A percentile compares a stretch with the other conserved stretches of the same genome.
Conservation (phyloP, 129 eudicot species). For the Heracleum sosnowskyi region DNA sequence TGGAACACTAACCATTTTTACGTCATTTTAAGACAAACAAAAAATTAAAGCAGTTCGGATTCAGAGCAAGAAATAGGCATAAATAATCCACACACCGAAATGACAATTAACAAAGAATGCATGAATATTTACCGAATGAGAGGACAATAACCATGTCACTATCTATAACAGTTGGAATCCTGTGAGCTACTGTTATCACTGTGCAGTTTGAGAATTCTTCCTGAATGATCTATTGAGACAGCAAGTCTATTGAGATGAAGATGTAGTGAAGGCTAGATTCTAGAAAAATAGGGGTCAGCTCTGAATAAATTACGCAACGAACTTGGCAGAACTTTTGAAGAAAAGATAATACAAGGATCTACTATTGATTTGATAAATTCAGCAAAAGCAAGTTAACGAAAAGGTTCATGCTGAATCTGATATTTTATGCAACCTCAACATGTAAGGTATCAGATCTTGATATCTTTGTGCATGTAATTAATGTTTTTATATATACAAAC, state of each 20-base stretch:
- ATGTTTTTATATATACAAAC: not conserved
- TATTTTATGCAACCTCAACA: not conserved
- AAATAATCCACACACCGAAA: not conserved
- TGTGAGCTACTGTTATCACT: not conserved
- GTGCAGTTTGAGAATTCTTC: not conserved
- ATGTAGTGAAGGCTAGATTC: no score
- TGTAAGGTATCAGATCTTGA: not conserved
- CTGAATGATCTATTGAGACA: not conserved
- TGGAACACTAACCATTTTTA: no score
- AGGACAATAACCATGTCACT: conserved; percentile 1
- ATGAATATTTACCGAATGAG: not conserved
- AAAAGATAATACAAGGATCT: no score
- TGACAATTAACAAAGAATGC: not conserved
- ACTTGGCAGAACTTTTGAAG: no score
- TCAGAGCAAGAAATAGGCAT: no score
- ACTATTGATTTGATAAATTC: no score
- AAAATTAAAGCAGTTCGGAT: no score
- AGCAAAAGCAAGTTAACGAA: no score
- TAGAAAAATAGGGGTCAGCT: no score
- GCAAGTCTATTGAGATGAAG: no score
- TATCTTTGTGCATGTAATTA: not conserved
- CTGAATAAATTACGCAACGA: no score
- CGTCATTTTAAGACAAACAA: no score
- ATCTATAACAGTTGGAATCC: conserved; percentile 1
- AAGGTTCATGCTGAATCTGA: not conserved